Conservation (phyloP, 1,284 basidiomycete genomes). For the Pseudozyma thailandica region DNA sequence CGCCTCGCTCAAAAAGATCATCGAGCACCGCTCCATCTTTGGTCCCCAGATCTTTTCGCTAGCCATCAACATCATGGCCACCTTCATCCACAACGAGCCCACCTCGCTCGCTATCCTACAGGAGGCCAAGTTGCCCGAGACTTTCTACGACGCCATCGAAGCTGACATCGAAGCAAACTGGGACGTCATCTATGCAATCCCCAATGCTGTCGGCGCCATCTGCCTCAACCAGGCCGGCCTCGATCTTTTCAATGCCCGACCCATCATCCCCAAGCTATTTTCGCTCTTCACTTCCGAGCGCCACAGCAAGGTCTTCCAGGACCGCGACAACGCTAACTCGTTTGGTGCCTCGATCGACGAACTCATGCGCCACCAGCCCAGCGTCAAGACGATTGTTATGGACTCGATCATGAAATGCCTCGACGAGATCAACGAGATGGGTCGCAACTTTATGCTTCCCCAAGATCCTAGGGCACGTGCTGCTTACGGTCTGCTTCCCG, state of each 20-base stretch:
- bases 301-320: conserved; percentile 85
- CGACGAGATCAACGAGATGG: conserved; percentile 75
- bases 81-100: conserved; percentile 98
- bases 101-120: conserved; percentile 92
- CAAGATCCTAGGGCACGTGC: conserved; percentile 37
- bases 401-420: conserved; percentile 45
- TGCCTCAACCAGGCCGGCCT: conserved; percentile 93
- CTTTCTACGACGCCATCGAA: conserved; percentile 87
- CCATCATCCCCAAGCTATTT: conserved; percentile 85
- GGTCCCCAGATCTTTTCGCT: conserved; percentile 83
- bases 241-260: conserved; percentile 78
- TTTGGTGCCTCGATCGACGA: conserved; percentile 93
- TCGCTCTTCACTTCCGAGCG: conserved; percentile 85
- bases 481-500: conserved; percentile 48
- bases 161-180: conserved; percentile 76
- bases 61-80: conserved; percentile 93
- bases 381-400: conserved; percentile 78
- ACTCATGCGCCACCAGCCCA: conserved; percentile 93
- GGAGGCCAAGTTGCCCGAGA: conserved; percentile 88
- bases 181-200: conserved; percentile 88
- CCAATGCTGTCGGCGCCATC: conserved; percentile 94
- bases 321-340: conserved; percentile 89
- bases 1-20: conserved; percentile 86
- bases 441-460: conserved; percentile 71
- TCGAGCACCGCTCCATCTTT: conserved; percentile 83